Conservation (phyloP, 2,329 filamentous ascomycete genomes). For the Alternaria tenuissima region DNA sequence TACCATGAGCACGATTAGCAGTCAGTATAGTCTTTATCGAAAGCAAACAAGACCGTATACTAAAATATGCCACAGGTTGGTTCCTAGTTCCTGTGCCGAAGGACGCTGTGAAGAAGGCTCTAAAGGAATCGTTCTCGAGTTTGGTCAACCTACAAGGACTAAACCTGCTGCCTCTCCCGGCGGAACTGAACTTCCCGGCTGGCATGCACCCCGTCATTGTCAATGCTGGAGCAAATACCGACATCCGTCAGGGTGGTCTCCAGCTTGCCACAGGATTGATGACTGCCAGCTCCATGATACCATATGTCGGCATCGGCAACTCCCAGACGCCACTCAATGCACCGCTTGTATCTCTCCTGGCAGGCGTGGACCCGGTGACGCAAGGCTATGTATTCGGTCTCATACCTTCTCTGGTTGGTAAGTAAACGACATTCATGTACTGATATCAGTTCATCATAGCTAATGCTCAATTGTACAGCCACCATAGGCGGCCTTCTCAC, state of each 20-base stretch:
- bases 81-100: slow-evolving; percentile 16
- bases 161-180: slow-evolving; percentile 5
- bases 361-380: slow-evolving; percentile 7
- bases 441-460: not conserved
- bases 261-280: slow-evolving; percentile 12
- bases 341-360: slow-evolving; percentile 10
- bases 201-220: slow-evolving; percentile 18
- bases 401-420: slow-evolving; percentile 14
- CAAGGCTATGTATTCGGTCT: slow-evolving; percentile 7
- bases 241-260: slow-evolving; percentile 13
- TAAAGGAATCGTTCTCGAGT: slow-evolving; percentile 9
- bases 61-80: slow-evolving; percentile 7
- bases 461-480: slow-evolving; percentile 1
- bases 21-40: not conserved
- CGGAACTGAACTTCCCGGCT: slow-evolving; percentile 1
- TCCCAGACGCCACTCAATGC: slow-evolving; percentile 14
- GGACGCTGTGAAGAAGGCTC: slow-evolving; percentile 10
- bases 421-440: not conserved
- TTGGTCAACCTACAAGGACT: slow-evolving; percentile 9
- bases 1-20: slow-evolving; percentile 15
- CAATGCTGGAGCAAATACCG: slow-evolving; percentile 2
- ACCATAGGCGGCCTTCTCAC: slow-evolving; percentile 13
- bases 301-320: slow-evolving; percentile 7
- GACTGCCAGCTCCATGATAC: slow-evolving; percentile 9
- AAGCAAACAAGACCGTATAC: not conserved